Percentiles rank a stretch among this genome's conserved stretches.
Conservation (phyloP, 2,329 filamentous ascomycete species). For the Alternaria sp. region DNA sequence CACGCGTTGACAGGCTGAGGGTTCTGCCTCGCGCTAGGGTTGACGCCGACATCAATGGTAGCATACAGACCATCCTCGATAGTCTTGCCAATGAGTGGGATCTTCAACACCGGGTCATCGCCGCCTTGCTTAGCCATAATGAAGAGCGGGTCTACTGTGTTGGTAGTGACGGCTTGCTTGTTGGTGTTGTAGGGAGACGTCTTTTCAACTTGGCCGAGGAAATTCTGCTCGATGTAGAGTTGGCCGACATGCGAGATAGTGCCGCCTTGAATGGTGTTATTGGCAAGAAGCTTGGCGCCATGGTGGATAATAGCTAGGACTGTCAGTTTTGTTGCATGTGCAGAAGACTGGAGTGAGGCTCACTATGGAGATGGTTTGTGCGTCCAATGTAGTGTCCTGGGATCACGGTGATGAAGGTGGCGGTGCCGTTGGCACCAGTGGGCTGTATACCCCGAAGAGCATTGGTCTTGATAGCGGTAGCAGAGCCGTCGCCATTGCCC, state of each 20-base stretch:
- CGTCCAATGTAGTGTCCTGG: constrained; percentile 54
- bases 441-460: constrained; percentile 61
- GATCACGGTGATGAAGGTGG: constrained; percentile 59
- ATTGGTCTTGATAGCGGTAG: constrained; percentile 40
- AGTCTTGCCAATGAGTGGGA: constrained; percentile 61
- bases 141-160: constrained; percentile 62
- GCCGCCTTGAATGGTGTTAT: constrained; percentile 62
- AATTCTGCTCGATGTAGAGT: constrained; percentile 69
- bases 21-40: constrained; percentile 38
- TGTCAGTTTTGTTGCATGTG: neutral
- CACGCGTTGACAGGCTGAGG: constrained; percentile 44
- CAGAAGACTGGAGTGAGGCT: neutral
- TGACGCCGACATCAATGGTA: constrained; percentile 45
- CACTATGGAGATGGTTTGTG: constrained; percentile 47
- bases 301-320: constrained; percentile 49
- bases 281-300: constrained; percentile 54
- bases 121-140: constrained; percentile 58
- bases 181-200: constrained; percentile 57
- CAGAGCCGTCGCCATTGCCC: constrained; percentile 45
- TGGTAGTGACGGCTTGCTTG: constrained; percentile 57
- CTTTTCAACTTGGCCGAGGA: constrained; percentile 62
- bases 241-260: constrained; percentile 69
- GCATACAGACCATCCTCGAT: constrained; percentile 45
- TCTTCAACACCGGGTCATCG: constrained; percentile 66
- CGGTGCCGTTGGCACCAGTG: constrained; percentile 59